These are phyloP conservation scores for Euryodendron excelsum DNA, from an alignment of 148 eudicot species.

Conservation along the genomic window DNA sequence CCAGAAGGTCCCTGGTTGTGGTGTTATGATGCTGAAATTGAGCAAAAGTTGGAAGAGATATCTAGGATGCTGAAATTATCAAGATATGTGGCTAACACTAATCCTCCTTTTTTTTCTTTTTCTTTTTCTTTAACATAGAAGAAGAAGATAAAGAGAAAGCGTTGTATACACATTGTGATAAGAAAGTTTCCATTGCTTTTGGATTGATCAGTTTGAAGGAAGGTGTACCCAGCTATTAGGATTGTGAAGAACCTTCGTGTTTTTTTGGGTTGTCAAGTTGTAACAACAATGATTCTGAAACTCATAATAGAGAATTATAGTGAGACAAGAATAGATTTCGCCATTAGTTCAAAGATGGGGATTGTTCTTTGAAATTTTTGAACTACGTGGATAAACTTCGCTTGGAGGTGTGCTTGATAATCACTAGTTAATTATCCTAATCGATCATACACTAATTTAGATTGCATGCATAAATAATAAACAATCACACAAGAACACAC, in stretches of 20 bases:
- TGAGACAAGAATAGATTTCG: not conserved
- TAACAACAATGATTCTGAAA: not conserved
- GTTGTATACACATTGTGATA: not conserved
- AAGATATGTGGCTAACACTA: not conserved
- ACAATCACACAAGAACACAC: too few species aligned
- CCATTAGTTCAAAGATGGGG: not conserved
- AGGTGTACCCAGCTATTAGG: not conserved
- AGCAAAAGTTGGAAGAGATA: conserved; percentile 2
- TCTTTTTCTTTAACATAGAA: too few species aligned
- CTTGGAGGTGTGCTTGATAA: too few species aligned
- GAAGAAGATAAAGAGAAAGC: not conserved
- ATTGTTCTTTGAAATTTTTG: too few species aligned
- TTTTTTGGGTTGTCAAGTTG: not conserved
- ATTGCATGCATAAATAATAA: too few species aligned
- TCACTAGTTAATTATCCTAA: too few species aligned
- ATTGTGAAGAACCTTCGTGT: conserved; percentile 2
- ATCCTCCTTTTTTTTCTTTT: not conserved
- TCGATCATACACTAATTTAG: too few species aligned
- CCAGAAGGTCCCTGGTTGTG: not conserved
- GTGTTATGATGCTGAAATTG: not conserved
- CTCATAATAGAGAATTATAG: not conserved
- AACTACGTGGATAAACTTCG: too few species aligned
- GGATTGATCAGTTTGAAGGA: not conserved
- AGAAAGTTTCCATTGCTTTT: not conserved
- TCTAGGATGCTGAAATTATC: not conserved